These are phyloP conservation scores for Elaeis oleifera DNA, from an alignment of 202 grass and related monocot species.

Conservation along the genomic window DNA sequence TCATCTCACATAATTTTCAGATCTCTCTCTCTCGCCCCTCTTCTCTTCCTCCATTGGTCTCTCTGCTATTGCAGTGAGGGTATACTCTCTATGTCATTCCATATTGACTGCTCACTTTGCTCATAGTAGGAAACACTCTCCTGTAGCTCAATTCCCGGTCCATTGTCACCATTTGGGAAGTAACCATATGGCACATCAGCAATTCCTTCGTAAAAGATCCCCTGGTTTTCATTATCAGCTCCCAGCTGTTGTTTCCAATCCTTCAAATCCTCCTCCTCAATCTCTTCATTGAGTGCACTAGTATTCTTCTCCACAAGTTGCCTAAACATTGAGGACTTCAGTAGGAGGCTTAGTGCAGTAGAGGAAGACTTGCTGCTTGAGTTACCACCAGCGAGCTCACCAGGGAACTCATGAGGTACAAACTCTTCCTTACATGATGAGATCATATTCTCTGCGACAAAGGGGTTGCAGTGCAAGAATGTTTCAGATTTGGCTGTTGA, in stretches of 20 bases:
- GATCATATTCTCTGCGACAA: conserved; percentile 6
- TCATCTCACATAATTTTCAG: too few species aligned
- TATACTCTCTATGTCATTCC: conserved; percentile 28
- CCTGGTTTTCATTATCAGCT: conserved; percentile 24
- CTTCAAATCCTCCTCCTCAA: not conserved
- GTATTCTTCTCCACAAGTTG: conserved; percentile 54
- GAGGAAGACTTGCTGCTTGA: conserved; percentile 26
- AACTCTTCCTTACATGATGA: conserved; percentile 12
- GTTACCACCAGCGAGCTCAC: not conserved
- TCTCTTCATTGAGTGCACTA: conserved; percentile 4
- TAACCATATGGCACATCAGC: conserved; percentile 18
- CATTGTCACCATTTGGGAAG: conserved; percentile 5
- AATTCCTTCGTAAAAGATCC: conserved; percentile 33
- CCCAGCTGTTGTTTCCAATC: conserved; percentile 1
- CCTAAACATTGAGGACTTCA: conserved; percentile 62
- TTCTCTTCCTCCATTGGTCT: not conserved
- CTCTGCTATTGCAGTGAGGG: conserved; percentile 5
- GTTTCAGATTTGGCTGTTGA: conserved; percentile 2
- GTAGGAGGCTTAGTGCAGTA: conserved; percentile 52
- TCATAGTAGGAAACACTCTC: conserved; percentile 20
- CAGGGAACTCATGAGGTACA: not conserved
- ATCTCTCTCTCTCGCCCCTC: too few species aligned
- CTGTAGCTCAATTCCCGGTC: conserved; percentile 13
- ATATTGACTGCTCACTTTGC: conserved; percentile 19
- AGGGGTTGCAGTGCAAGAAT: conserved; percentile 20